Base-by-base conservation (phyloP, 306 rosid genomes). In the Cajanus cajan region DNA sequence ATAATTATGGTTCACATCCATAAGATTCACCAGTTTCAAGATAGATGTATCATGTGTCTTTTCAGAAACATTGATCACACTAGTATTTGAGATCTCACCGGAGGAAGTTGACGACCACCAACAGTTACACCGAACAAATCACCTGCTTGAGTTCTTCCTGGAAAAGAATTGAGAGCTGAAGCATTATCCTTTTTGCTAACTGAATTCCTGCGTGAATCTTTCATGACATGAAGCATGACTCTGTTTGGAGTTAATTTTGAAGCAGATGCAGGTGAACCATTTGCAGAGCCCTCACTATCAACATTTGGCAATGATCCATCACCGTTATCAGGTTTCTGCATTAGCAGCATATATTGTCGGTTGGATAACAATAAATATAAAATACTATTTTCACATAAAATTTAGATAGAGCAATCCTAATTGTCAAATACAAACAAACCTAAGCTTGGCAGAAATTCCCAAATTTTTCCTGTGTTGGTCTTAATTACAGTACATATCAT, bases 141-240 rank as follows among this genome's bases (percentile, higher is more conserved):
- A 67, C 98, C 98, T 2, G 96, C 98, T 88, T 93, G 96, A 37
- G 91, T 91, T 82, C 78, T 87, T 81, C 82, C 90, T 2, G 90
- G 91, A 84, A 74, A 86, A 63, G 93, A 91, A 83, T 84, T 84
- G 21, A 79, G 47, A 33, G 92, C 80, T 73, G 87, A 76, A 78
- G 87, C 90, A 72, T 82, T 89, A 76, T 83, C 91, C 84, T 52
- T 86, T 81, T 80, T 89, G 78, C 93, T 79, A 80, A 84, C 79
- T 68, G 94, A 93, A 83, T 79, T 88, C 79, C 98, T 89, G 61
- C 70, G 75, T 48, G 85, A 90, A 79, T 85, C 91, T 83, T 93
- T 90, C 85, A 74, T 36, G 55, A 86, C 97, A 84, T 68, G 50
- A 54, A 69, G 84, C 67, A 54, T 76, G 57, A 88, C 82, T 85